Evolutionary conservation across 192 early-diverging fungal species (phyloP), one percentile per base, ranked within the genome.

Genomic region (Entomortierella chlamydospora): DNA sequence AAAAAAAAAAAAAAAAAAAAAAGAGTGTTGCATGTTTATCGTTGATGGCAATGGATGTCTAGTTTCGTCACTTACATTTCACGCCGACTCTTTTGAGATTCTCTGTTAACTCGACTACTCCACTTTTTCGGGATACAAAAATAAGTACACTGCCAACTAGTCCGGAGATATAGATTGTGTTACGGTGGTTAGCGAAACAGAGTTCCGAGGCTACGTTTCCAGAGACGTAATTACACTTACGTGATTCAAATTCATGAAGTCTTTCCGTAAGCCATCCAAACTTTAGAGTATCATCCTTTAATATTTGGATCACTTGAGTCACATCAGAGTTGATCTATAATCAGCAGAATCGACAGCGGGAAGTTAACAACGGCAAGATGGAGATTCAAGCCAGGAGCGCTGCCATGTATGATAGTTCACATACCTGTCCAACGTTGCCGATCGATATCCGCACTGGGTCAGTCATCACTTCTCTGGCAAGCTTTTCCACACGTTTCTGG

Each of bases 361-460:
- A n/a, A n/a, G n/a, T n/a, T n/a, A n/a, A n/a, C n/a, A n/a, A n/a
- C n/a, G n/a, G n/a, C n/a, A n/a, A n/a, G n/a, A n/a, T n/a, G n/a
- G n/a, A n/a, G n/a, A n/a, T n/a, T n/a, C n/a, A n/a, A n/a, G n/a
- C n/a, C n/a, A n/a, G n/a, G n/a, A n/a, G n/a, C n/a, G n/a, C n/a
- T n/a, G n/a, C n/a, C n/a, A n/a, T n/a, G n/a, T n/a, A n/a, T n/a
- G n/a, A n/a, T n/a, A n/a, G 29, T 70, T 61, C 33, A 4, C 43
- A 31, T 81, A 84, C 83, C 61, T 88, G 85, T 22, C 91, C 91
- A 43, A 88, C 86, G 45, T 82, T 85, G 39, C 94, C 94, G 33
- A 95, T 88, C 31, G 82, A 86, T 52, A 95, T 94, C 52, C 91
- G 83, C 31, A 95, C 80, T 25, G 93, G 93, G 31, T 93, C 91